Conservation (phyloP, 768 basidiomycete genomes). For the Boletus rex-veris region DNA sequence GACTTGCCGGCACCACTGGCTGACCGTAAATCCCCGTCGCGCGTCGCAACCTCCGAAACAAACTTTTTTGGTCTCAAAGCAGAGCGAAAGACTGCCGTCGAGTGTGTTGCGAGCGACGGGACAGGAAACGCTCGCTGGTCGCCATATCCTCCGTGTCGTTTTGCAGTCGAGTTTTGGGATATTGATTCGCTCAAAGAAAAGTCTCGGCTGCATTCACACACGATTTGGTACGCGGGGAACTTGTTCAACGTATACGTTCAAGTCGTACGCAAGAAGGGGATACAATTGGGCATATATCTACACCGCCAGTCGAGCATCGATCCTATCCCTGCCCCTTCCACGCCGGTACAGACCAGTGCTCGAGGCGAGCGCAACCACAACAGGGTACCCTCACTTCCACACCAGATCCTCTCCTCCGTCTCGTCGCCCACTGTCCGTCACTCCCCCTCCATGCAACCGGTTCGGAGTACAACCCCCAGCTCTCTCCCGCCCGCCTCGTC, state of each 20-base stretch:
- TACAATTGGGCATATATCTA: conserved; percentile 84
- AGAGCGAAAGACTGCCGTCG: conserved; percentile 39
- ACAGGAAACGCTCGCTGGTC: conserved; percentile 56
- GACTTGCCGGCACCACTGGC: conserved; percentile 31
- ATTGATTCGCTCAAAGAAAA: conserved; percentile 81
- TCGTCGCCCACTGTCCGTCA: conserved; percentile 35
- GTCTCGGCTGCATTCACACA: conserved; percentile 75
- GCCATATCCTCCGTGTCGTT: conserved; percentile 75
- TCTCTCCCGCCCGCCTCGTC: conserved; percentile 25
- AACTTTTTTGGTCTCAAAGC: conserved; percentile 64
- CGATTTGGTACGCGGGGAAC: conserved; percentile 87
- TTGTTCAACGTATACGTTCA: conserved; percentile 89
- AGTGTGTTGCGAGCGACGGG: conserved; percentile 41
- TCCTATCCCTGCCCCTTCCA: conserved; percentile 69
- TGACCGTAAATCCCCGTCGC: conserved; percentile 25
- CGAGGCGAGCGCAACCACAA: conserved; percentile 26
- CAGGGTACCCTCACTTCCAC: conserved; percentile 31
- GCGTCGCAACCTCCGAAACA: conserved; percentile 39
- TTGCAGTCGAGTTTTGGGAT: conserved; percentile 90
- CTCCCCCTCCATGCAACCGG: conserved; percentile 46
- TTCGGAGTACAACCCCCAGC: conserved; percentile 44
- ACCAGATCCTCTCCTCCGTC: conserved; percentile 27
- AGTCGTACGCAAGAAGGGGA: conserved; percentile 75
- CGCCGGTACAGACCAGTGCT: conserved; percentile 38
- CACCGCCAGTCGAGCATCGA: conserved; percentile 83